Base-by-base conservation (phyloP, 2,329 filamentous ascomycete genomes). In the Elsinoe australis region DNA sequence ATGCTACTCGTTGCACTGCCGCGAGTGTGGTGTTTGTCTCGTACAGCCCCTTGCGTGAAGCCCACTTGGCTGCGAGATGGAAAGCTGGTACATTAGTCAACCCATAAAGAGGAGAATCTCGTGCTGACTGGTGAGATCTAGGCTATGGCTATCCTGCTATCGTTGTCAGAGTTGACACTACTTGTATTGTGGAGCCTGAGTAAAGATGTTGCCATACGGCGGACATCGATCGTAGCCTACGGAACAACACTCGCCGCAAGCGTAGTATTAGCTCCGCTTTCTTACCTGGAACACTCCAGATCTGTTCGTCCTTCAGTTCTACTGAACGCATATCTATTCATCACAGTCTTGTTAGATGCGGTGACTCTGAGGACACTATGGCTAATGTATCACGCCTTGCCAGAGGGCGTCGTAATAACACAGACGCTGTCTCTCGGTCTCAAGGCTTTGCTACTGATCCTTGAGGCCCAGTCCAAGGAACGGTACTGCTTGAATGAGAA, bases 401-500 rank as follows among this genome's bases (percentile, higher is more conserved):
- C 26, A 10, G 12, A 8, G 17, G 17, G 36, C 19, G 31, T 44
- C 3, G 58, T 67, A 28, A 60, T 53, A 4, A 47, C 67, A 22
- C 72, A 71, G 53, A 51, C 61, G n/a, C 56, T 51, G 0, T 49
- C 66, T 12, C 52, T 67, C 14, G 54, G 67, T 19, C 61, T 67
- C 9, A 52, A 52, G 18, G 28, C 39, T 18, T n/a, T n/a, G 4
- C 24, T 42, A 4, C 24, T 29, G 7, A 35, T 32, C 6, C 8
- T 34, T 12, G 49, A 51, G 14, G 28, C 21, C 12, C 39, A 32
- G 26, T 26, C 29, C 22, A 44, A 44, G 22, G 5, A 26, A 18
- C 24, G 8, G 17, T 26, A n/a, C n/a, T n/a, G n/a, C n/a, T n/a
- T n/a, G n/a, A 12, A 44, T 10, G 39, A 44, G 24, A 44, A 44